Evolutionary conservation across 345 rosid species (phyloP).

Genomic region (Cardamine chenopodiifolia): DNA sequence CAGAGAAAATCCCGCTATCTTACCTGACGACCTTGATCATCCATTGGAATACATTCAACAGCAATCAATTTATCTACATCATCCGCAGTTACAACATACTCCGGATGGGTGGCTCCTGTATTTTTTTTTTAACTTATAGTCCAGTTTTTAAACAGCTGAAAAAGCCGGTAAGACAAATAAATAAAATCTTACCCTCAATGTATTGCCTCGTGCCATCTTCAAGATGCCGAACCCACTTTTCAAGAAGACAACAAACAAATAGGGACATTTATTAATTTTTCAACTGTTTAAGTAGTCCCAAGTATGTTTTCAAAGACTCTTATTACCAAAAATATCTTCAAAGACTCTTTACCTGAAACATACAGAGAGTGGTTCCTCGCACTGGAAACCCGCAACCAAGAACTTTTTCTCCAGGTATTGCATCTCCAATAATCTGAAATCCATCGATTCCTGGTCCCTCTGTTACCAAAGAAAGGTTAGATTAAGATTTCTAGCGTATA

Average conservation of each 20-base stretch:
- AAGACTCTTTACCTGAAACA: conserved; percentile 77
- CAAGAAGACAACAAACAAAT: conserved; percentile 29
- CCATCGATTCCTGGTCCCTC: conserved; percentile 90
- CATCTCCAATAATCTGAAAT: conserved; percentile 90
- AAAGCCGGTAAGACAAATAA: not conserved
- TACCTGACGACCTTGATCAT: conserved; percentile 95
- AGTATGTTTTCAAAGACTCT: not conserved
- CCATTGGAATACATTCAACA: conserved; percentile 99
- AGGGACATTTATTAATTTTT: not conserved
- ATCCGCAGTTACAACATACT: conserved; percentile 95
- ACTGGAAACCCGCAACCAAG: conserved; percentile 93
- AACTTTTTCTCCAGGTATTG: conserved; percentile 85
- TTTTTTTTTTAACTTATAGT: conserved; percentile 5
- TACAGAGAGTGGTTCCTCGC: conserved; percentile 92
- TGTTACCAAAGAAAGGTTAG: conserved; percentile 38
- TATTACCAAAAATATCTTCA: conserved; percentile 13
- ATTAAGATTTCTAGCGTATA: conserved; percentile 37
- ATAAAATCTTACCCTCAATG: conserved; percentile 72
- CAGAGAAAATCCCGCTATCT: not conserved
- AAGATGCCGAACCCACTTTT: conserved; percentile 95
- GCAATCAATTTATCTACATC: conserved; percentile 95
- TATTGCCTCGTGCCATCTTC: conserved; percentile 92
- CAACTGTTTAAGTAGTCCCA: not conserved
- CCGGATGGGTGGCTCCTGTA: conserved; percentile 96
- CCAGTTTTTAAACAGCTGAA: conserved; percentile 1